phyloP scores from a whole-genome alignment of 2,329 filamentous ascomycete species.

The Stemphylium lycopersici region DNA sequence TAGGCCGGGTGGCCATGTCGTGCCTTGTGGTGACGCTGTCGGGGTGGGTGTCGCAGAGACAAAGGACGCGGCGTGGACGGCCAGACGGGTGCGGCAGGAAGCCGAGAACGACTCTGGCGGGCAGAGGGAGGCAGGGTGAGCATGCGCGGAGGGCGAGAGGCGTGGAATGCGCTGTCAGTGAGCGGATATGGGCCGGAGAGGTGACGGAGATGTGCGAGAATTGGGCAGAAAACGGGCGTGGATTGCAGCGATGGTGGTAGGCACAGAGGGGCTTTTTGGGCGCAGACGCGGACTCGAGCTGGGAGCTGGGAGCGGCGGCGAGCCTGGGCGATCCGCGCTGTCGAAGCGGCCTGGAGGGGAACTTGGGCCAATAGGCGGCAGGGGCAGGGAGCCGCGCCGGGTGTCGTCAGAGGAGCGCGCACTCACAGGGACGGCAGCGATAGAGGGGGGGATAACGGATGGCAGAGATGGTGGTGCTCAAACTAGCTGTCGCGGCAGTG shows the following conservation, averaged over 20 bases:
- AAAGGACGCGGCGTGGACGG: conserved; percentile 34
- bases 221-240: conserved; percentile 29
- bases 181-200: neutral
- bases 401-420: conserved; percentile 8
- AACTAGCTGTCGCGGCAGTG: neutral
- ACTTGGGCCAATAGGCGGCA: conserved; percentile 21
- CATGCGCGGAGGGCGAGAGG: conserved; percentile 14
- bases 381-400: conserved; percentile 18
- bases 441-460: neutral
- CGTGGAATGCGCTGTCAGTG: conserved; percentile 5
- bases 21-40: conserved; percentile 43
- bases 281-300: conserved; percentile 26
- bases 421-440: conserved; percentile 1
- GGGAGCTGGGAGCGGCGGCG: conserved; percentile 16
- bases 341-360: conserved; percentile 17
- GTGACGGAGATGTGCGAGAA: conserved; percentile 12
- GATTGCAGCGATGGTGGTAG: conserved; percentile 36
- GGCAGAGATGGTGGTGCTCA: conserved; percentile 1
- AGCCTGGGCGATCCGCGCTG: conserved; percentile 24
- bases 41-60: conserved; percentile 35
- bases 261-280: conserved; percentile 32
- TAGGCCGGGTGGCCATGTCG: conserved; percentile 50
- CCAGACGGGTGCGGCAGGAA: neutral
- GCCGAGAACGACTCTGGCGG: conserved; percentile 2
- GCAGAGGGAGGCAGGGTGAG: conserved; percentile 12